These are phyloP conservation scores for Allomyces javanicus DNA, from an alignment of 192 early-diverging fungal genomes.

Conservation along the genomic window DNA sequence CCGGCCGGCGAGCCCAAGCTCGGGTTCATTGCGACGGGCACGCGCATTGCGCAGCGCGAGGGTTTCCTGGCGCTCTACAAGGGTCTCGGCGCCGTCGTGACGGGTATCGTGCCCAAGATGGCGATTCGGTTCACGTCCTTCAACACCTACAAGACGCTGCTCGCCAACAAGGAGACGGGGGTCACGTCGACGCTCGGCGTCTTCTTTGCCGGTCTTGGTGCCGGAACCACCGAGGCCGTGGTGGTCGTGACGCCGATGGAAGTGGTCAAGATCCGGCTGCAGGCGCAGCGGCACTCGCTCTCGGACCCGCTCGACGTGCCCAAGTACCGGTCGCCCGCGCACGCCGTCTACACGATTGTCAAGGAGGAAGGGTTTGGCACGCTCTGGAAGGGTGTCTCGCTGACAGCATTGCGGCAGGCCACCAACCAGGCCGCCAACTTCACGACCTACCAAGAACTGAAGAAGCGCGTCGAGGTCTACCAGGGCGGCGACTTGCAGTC, in stretches of 20 bases:
- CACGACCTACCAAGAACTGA: slow-evolving; percentile 87
- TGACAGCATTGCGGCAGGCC: slow-evolving; percentile 83
- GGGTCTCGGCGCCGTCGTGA: slow-evolving; percentile 85
- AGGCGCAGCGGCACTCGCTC: slow-evolving; percentile 89
- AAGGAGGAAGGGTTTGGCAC: slow-evolving; percentile 72
- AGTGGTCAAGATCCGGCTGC: slow-evolving; percentile 95
- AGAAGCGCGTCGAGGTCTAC: slow-evolving; percentile 43
- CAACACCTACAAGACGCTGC: slow-evolving; percentile 69
- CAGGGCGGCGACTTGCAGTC: slow-evolving; percentile 60
- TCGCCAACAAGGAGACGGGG: slow-evolving; percentile 45
- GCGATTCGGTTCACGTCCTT: slow-evolving; percentile 95
- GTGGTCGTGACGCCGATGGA: slow-evolving; percentile 96
- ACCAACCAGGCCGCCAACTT: slow-evolving; percentile 99
- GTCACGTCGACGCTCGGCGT: slow-evolving; percentile 43
- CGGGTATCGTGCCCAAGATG: slow-evolving; percentile 98
- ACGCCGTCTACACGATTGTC: slow-evolving; percentile 77
- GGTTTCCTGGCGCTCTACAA: slow-evolving; percentile 83
- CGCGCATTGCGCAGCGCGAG: slow-evolving; percentile 67
- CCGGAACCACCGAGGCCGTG: slow-evolving; percentile 85
- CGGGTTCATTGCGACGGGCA: slow-evolving; percentile 66
- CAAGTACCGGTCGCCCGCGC: slow-evolving; percentile 87
- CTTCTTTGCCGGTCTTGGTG: slow-evolving; percentile 71
- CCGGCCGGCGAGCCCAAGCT: neutral
- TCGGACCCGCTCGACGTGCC: slow-evolving; percentile 88
- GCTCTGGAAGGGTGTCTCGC: slow-evolving; percentile 81